Evolutionary conservation across 2,329 filamentous ascomycete species (phyloP).

Genomic region (Stagonosporopsis vannaccii): DNA sequence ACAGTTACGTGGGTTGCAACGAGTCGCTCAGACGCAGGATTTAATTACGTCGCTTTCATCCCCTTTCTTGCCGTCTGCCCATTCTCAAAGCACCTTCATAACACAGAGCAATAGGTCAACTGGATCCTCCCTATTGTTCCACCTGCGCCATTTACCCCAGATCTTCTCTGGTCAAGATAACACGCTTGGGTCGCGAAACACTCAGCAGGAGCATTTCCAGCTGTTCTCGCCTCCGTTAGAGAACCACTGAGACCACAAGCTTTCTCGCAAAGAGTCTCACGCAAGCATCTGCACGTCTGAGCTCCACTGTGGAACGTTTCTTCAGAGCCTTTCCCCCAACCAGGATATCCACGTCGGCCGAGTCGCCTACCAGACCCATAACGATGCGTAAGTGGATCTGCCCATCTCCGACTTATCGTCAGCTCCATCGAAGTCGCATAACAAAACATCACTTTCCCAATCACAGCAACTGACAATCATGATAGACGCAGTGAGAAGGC

Average conservation of each 20-base stretch:
- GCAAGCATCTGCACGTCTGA: slow-evolving; percentile 10
- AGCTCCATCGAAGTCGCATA: slow-evolving; percentile 1
- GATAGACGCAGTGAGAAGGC: slow-evolving; percentile 46
- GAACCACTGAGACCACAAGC: slow-evolving; percentile 12
- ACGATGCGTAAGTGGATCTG: slow-evolving; percentile 37
- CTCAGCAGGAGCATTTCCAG: slow-evolving; percentile 9
- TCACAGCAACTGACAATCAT: slow-evolving; percentile 20
- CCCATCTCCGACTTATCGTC: slow-evolving; percentile 16
- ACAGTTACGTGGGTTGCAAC: slow-evolving; percentile 11
- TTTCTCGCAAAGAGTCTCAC: neutral
- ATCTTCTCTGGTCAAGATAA: slow-evolving; percentile 4
- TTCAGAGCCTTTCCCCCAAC: neutral
- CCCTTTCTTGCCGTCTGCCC: slow-evolving; percentile 15
- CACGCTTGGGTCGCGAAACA: slow-evolving; percentile 25
- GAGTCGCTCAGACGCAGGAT: slow-evolving; percentile 12
- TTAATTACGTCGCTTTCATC: slow-evolving; percentile 19
- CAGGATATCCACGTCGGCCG: slow-evolving; percentile 21
- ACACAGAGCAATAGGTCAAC: slow-evolving; percentile 13
- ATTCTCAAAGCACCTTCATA: slow-evolving; percentile 7
- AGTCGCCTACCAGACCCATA: slow-evolving; percentile 25
- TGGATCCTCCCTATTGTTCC: neutral
- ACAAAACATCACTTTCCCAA: neutral
- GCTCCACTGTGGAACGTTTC: slow-evolving; percentile 15
- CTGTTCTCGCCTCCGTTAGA: slow-evolving; percentile 20
- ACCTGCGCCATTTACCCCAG: slow-evolving; percentile 13